phyloP scores from a whole-genome alignment of 2,329 filamentous ascomycete genomes.

The Talaromyces sp. region DNA sequence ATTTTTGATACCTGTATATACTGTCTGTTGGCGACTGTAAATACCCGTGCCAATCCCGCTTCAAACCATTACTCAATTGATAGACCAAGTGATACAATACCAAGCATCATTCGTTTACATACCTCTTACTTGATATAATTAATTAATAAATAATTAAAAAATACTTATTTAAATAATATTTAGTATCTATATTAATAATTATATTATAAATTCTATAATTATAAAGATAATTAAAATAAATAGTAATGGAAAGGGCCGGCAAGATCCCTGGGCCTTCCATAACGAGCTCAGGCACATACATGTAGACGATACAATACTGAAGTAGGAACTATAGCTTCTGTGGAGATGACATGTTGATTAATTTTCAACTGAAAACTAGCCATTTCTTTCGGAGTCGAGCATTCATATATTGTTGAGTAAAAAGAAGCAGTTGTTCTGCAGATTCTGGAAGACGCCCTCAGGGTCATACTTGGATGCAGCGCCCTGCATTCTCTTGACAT shows the following conservation, averaged over 20 bases:
- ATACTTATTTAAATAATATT: too few species aligned
- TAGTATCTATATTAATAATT: too few species aligned
- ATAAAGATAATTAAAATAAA: too few species aligned
- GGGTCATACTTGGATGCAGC: conserved; percentile 1
- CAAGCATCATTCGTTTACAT: neutral
- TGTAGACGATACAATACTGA: too few species aligned
- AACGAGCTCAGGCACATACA: too few species aligned
- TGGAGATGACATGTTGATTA: too few species aligned
- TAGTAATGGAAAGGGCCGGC: neutral
- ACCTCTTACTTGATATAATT: too few species aligned
- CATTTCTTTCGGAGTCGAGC: neutral
- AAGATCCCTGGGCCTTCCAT: too few species aligned
- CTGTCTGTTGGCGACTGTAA: neutral
- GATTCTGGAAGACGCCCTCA: conserved; percentile 1
- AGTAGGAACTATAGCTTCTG: too few species aligned
- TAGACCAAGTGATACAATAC: neutral
- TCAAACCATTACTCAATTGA: neutral
- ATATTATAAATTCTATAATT: too few species aligned
- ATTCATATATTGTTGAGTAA: neutral
- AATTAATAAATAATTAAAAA: too few species aligned
- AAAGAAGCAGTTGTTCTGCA: neutral
- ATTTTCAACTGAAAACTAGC: too few species aligned
- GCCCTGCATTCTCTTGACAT: neutral
- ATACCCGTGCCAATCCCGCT: neutral
- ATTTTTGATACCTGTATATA: neutral